Conservation (phyloP, 805 yeast genomes). For the Wickerhamiella kazuoi region DNA sequence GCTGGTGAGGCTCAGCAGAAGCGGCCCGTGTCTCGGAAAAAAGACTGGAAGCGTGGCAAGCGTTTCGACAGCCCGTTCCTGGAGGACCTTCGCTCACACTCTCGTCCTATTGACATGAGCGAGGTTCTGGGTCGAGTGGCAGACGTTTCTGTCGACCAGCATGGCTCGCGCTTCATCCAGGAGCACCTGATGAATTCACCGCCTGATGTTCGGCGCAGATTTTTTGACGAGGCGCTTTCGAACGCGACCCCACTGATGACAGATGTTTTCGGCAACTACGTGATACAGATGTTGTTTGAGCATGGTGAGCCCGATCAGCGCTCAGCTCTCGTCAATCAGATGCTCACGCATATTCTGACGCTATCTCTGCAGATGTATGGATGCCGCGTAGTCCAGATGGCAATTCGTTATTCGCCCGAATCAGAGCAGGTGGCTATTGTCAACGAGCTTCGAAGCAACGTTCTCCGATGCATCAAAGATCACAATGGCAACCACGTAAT, state of each 20-base stretch:
- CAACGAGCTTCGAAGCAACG: slow-evolving; percentile 46
- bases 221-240: slow-evolving; percentile 69
- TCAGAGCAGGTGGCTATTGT: slow-evolving; percentile 52
- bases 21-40: slow-evolving; percentile 2
- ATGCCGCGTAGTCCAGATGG: slow-evolving; percentile 91
- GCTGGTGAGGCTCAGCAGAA: no score
- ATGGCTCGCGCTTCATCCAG: slow-evolving; percentile 93
- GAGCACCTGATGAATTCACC: slow-evolving; percentile 54
- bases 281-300: slow-evolving; percentile 86
- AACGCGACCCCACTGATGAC: slow-evolving; percentile 67
- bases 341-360: slow-evolving; percentile 57
- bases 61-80: slow-evolving; percentile 32
- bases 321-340: slow-evolving; percentile 44
- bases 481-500: slow-evolving; percentile 97
- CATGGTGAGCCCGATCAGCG: slow-evolving; percentile 56
- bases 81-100: slow-evolving; percentile 66
- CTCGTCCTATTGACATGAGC: slow-evolving; percentile 43
- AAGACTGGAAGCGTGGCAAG: slow-evolving; percentile 4
- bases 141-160: slow-evolving; percentile 90
- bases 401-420: slow-evolving; percentile 52
- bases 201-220: slow-evolving; percentile 55
- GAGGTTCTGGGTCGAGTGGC: slow-evolving; percentile 75
- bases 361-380: slow-evolving; percentile 93
- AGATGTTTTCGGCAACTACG: slow-evolving; percentile 96
- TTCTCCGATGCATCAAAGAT: slow-evolving; percentile 63